Percentiles rank a stretch among this genome's conserved stretches.
These are phyloP conservation scores for Clathrospora elynae DNA, from an alignment of 2,329 filamentous ascomycete genomes.

Conservation along the genomic window DNA sequence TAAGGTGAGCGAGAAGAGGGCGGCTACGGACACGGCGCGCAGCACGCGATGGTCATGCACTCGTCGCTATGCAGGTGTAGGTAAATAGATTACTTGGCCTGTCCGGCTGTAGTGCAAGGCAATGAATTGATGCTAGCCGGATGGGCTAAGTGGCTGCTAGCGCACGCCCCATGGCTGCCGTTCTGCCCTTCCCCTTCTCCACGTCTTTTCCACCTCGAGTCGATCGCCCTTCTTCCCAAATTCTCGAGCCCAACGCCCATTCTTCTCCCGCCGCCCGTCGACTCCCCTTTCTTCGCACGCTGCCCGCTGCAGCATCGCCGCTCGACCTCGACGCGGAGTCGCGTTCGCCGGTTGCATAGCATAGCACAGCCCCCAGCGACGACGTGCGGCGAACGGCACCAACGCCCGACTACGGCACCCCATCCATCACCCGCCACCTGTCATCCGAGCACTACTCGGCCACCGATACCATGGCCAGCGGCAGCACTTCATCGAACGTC, in stretches of 20 bases:
- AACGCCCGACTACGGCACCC: no score
- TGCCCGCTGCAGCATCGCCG: slow-evolving; percentile 28
- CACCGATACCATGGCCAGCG: slow-evolving; percentile 72
- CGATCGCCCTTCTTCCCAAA: slow-evolving; percentile 30
- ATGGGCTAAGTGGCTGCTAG: slow-evolving; percentile 13
- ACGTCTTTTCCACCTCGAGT: slow-evolving; percentile 33
- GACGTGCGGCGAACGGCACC: no score
- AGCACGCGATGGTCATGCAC: neutral
- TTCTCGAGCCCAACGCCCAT: slow-evolving; percentile 24
- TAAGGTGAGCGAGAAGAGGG: neutral
- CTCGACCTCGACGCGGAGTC: slow-evolving; percentile 20
- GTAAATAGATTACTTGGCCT: no score
- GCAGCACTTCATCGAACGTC: slow-evolving; percentile 91
- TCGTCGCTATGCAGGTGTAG: neutral
- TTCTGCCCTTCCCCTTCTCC: slow-evolving; percentile 30
- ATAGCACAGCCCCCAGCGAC: slow-evolving; percentile 37
- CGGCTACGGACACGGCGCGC: neutral
- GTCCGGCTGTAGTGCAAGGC: no score
- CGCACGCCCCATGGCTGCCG: slow-evolving; percentile 21
- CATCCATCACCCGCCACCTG: slow-evolving; percentile 15
- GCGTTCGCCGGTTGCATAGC: slow-evolving; percentile 23
- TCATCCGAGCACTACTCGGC: slow-evolving; percentile 14
- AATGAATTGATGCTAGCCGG: slow-evolving; percentile 9
- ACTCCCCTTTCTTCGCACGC: slow-evolving; percentile 22
- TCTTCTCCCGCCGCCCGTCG: slow-evolving; percentile 25